These are phyloP conservation scores for Drosera capensis DNA, from an alignment of 148 eudicot species.

Conservation along the genomic window DNA sequence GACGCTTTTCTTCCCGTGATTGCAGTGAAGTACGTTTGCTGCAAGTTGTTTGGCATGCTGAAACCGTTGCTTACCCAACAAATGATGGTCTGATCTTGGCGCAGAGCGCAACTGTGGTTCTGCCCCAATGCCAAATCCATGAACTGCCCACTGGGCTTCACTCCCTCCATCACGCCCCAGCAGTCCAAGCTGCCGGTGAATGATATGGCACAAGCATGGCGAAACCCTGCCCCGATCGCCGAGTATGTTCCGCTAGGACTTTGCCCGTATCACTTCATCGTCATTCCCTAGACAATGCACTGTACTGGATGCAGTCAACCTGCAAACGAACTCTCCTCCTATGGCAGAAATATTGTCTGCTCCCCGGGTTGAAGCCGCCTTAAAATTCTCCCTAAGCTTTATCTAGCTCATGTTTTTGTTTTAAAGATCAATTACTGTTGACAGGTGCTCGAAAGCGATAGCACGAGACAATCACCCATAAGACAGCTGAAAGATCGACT, in stretches of 20 bases:
- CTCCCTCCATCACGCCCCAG: constrained; percentile 41
- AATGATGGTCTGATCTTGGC: constrained; percentile 34
- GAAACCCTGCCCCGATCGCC: constrained; percentile 32
- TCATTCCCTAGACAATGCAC: constrained; percentile 28
- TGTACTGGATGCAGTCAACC: constrained; percentile 22
- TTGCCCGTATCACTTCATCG: constrained; percentile 6
- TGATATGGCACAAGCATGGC: constrained; percentile 37
- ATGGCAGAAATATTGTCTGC: constrained; percentile 17
- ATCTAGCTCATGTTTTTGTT: neutral
- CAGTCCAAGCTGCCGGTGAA: constrained; percentile 38
- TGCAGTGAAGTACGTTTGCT: constrained; percentile 17
- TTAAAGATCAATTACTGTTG: neutral
- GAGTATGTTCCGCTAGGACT: constrained; percentile 31
- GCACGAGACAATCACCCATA: no score
- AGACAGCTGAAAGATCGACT: no score
- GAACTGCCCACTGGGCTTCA: constrained; percentile 26
- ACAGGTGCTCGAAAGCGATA: neutral
- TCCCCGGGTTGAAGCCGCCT: neutral
- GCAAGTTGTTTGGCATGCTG: constrained; percentile 23
- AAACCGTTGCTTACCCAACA: constrained; percentile 60
- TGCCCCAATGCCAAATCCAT: constrained; percentile 54
- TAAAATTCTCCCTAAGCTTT: constrained; percentile 26
- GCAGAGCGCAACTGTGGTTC: constrained; percentile 35
- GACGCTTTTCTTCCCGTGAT: constrained; percentile 28
- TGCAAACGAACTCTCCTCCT: constrained; percentile 57